Evolutionary conservation across 768 basidiomycete species (phyloP), one percentile per base, ranked within the genome.

Genomic region (Agrocybe chaxingu): DNA sequence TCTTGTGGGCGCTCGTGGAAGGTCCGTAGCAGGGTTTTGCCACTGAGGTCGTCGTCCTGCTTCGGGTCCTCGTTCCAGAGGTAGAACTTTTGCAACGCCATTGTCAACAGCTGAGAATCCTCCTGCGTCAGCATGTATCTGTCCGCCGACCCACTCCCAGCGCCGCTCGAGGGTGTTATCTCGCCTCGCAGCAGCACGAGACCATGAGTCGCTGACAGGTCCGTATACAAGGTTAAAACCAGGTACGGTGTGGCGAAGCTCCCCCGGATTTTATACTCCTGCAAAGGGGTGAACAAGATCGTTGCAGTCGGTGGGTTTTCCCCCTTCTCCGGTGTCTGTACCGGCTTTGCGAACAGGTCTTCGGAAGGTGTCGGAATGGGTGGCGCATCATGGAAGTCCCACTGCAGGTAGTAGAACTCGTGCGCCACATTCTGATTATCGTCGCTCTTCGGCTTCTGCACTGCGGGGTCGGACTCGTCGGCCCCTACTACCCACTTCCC

Each of bases 241-340:
- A 99, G 77, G 63, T 92, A 90, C 1, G 96, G 95, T 4, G 92
- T 94, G 6, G 97, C 89, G 66, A 87, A 98, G 12, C 86, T 77
- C 46, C 78, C 78, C 36, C 88, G 84, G 50, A 83, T 69, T 67
- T 97, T 96, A 79, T 92, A 99, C 70, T 98, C 96, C 57, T 89
- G 86, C 38, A 98, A 76, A 2, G 95, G 90, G 0, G 97, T 94
- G 73, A 96, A 96, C 33, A 98, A 75, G 46, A 96, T 77, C 0
- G 93, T 94, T 5, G 93, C 82, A 2, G 70, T 71, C 45, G 71
- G 74, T 11, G 82, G 79, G 56, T 81, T 81, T 8, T 66, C 50
- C 37, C 63, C 56, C 10, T 62, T 60, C 4, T 60, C 55, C 24
- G 59, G 50, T 31, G 52, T 60, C 13, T 58, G 49, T 31, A 58